Evolutionary conservation across 2,329 filamentous ascomycete species (phyloP).

Genomic region (Neoscytalidium dimidiatum): DNA sequence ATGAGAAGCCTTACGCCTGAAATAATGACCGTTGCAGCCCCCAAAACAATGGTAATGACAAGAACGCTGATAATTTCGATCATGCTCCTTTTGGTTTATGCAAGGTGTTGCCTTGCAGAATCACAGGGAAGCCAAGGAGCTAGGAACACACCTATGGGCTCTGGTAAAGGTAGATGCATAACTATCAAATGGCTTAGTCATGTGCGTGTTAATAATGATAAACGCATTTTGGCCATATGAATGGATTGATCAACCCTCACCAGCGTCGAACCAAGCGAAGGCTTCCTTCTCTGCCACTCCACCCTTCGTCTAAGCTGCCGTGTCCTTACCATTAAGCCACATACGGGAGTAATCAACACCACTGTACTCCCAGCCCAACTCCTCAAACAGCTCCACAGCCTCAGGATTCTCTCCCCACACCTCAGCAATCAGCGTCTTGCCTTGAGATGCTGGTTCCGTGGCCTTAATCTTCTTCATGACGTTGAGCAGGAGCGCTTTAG

Average conservation of each 20-base stretch:
- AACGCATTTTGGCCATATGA: no score
- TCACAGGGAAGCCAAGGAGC: no score
- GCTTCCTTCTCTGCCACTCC: conserved; percentile 32
- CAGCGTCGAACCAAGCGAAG: conserved; percentile 40
- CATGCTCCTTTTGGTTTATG: no score
- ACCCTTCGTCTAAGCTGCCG: conserved; percentile 32
- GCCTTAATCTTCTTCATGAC: conserved; percentile 28
- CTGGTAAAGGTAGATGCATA: no score
- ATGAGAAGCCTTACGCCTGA: no score
- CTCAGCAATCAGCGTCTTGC: conserved; percentile 31
- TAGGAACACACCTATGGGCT: no score
- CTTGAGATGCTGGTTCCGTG: not conserved
- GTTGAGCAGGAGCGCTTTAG: conserved; percentile 27
- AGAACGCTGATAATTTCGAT: no score
- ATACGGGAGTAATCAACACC: conserved; percentile 40
- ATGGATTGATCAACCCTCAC: conserved; percentile 27
- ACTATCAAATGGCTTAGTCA: no score
- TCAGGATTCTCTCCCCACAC: conserved; percentile 34
- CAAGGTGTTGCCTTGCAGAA: no score
- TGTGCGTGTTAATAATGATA: no score
- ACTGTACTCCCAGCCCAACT: conserved; percentile 32
- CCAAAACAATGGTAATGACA: no score
- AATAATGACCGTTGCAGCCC: no score
- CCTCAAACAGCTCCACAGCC: conserved; percentile 33
- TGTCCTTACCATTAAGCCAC: conserved; percentile 37